Base-by-base conservation (phyloP, 2,329 filamentous ascomycete species). In the Coniochaeta sp. region DNA sequence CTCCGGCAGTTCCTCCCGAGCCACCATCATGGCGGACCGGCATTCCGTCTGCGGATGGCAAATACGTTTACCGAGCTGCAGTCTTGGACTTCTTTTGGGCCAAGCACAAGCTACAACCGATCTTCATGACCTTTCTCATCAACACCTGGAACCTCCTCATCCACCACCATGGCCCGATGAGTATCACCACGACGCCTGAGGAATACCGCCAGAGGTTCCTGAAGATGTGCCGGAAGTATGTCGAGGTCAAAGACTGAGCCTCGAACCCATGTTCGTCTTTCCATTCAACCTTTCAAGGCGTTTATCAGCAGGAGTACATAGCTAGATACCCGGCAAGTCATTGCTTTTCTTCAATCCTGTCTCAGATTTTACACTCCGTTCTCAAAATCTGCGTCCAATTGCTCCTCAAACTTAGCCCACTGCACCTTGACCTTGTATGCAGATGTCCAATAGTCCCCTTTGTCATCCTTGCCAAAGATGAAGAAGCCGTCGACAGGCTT, bases 21-120 rank as follows among this genome's bases (percentile, higher is more conserved):
- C 66, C 67, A 3, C 66, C 67, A 72, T 68, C 68, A 6, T 90
- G 86, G 86, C 73, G 85, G 10, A 76, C 71, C 0, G 86, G 86
- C 0, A 60, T 89, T 0, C 58, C 67, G 1, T 86, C 83, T 9
- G 70, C 75, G 0, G 82, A 88, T 59, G 79, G 79, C 0, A 80
- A 81, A 58, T 86, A 83, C 73, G 70, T 83, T 12, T 90, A 88
- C 60, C 77, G 86, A 3, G 83, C 78, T 3, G 77, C 84, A 0
- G 67, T 90, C 13, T 71, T 90, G 30, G 87, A 90, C 65, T 90
- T 91, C 67, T 89, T 90, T 71, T 90, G 86, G 86, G 81, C 85
- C 0, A 87, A 86, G 66, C 85, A 89, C 65, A 85, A 84, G 57
- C 59, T 83, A 0, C 83, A 81, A 51, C 81, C 87, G 1, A 79